A percentile compares a stretch with the other conserved stretches of the same genome.
Evolutionary conservation across 2,329 filamentous ascomycete genomes (phyloP).

Genomic region (Fusarium hostae): DNA sequence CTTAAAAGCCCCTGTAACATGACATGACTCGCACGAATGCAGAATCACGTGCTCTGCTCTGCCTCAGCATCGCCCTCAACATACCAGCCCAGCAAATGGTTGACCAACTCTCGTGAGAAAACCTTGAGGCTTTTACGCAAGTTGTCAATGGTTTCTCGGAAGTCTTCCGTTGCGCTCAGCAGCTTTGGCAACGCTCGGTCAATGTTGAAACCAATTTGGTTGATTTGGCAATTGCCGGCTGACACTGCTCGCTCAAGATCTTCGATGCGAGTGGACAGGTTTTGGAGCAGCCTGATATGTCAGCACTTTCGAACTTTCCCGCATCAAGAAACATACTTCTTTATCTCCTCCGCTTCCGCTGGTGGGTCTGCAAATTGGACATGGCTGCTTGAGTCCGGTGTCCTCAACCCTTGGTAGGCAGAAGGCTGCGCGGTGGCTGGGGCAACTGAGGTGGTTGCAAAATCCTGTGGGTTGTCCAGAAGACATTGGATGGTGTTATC

Average conservation of each 20-base stretch:
- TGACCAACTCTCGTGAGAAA: conserved; percentile 6
- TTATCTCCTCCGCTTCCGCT: background rate
- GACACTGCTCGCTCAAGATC: conserved; percentile 6
- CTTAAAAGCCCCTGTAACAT: background rate
- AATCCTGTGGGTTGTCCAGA: background rate
- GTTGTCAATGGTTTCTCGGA: conserved; percentile 6
- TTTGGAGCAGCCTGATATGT: background rate
- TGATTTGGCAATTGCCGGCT: conserved; percentile 6
- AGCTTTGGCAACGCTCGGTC: conserved; percentile 5
- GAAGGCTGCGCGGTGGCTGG: background rate
- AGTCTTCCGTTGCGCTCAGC: background rate
- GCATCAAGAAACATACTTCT: background rate
- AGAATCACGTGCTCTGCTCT: background rate
- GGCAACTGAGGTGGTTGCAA: background rate
- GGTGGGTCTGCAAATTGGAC: background rate
- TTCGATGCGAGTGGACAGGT: background rate
- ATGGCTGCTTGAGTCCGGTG: background rate
- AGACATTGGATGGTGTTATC: background rate
- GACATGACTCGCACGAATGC: background rate
- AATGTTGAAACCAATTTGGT: conserved; percentile 4
- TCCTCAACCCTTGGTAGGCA: background rate
- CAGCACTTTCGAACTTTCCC: background rate
- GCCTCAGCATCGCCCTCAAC: conserved; percentile 1
- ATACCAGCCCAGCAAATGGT: conserved; percentile 5
- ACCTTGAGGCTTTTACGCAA: conserved; percentile 14